Conservation (phyloP, 2,329 filamentous ascomycete genomes). For the Plenodomus lindquistii region DNA sequence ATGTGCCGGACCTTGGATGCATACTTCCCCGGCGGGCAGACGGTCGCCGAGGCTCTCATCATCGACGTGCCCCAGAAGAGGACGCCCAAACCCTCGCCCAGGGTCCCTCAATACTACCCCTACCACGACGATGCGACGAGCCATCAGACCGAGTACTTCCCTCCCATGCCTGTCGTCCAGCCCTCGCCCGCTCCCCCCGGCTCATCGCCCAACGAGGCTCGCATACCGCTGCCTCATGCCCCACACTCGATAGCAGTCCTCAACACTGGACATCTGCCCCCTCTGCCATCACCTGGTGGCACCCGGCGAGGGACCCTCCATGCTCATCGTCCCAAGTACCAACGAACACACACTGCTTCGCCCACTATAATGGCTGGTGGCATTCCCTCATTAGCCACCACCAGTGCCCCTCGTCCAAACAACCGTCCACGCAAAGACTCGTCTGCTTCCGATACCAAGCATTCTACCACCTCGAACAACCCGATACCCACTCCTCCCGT, state of each 20-base stretch:
- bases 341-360: slow-evolving; percentile 77
- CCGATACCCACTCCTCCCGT: slow-evolving; percentile 61
- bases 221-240: slow-evolving; percentile 45
- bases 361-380: slow-evolving; percentile 64
- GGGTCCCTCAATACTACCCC: slow-evolving; percentile 58
- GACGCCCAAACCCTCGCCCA: slow-evolving; percentile 80
- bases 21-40: slow-evolving; percentile 85
- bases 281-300: slow-evolving; percentile 81
- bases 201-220: slow-evolving; percentile 42
- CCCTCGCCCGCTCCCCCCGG: slow-evolving; percentile 47
- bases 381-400: slow-evolving; percentile 47
- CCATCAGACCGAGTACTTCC: slow-evolving; percentile 79
- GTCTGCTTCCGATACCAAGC: slow-evolving; percentile 49
- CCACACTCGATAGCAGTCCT: slow-evolving; percentile 75
- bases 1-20: slow-evolving; percentile 77
- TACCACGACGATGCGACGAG: slow-evolving; percentile 67
- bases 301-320: slow-evolving; percentile 53
- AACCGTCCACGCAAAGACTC: slow-evolving; percentile 46
- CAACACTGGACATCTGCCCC: slow-evolving; percentile 76
- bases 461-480: slow-evolving; percentile 49
- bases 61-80: slow-evolving; percentile 81
- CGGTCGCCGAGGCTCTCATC: slow-evolving; percentile 83
- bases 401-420: slow-evolving; percentile 20
- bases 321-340: slow-evolving; percentile 62
- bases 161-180: slow-evolving; percentile 60